phyloP scores from a whole-genome alignment of 306 rosid genomes.

The Malus orientalis region DNA sequence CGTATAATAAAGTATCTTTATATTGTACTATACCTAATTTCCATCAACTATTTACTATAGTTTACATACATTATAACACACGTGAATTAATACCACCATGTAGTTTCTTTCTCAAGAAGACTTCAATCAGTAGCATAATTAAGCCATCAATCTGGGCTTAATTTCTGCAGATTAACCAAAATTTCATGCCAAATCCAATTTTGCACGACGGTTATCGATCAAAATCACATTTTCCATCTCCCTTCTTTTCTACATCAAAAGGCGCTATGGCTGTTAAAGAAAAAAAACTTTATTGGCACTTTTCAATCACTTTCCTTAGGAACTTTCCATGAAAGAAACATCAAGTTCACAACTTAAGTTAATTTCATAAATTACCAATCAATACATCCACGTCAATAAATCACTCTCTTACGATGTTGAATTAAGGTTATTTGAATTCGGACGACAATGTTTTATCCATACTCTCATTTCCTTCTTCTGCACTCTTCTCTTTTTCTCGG shows the following conservation, averaged over 20 bases:
- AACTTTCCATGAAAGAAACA: background rate
- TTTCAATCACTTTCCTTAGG: background rate
- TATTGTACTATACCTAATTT: background rate
- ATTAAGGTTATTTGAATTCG: background rate
- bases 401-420: background rate
- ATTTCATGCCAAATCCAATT: background rate
- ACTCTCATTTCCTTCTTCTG: too few species aligned
- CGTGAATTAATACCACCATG: too few species aligned
- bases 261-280: background rate
- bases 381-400: too few species aligned
- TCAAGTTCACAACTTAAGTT: conserved; percentile 6
- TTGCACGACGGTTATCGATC: background rate
- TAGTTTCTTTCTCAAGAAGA: background rate
- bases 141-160: background rate
- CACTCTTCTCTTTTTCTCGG: background rate
- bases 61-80: too few species aligned
- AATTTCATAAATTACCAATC: conserved; percentile 6
- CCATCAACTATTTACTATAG: background rate
- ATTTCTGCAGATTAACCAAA: background rate
- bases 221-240: background rate
- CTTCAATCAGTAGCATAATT: background rate
- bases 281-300: background rate
- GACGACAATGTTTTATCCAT: too few species aligned
- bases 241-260: background rate
- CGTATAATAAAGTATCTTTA: too few species aligned